Percentiles rank a stretch among this genome's conserved stretches.
phyloP scores from a whole-genome alignment of 1,284 basidiomycete species.

The Ustilago loliicola region DNA sequence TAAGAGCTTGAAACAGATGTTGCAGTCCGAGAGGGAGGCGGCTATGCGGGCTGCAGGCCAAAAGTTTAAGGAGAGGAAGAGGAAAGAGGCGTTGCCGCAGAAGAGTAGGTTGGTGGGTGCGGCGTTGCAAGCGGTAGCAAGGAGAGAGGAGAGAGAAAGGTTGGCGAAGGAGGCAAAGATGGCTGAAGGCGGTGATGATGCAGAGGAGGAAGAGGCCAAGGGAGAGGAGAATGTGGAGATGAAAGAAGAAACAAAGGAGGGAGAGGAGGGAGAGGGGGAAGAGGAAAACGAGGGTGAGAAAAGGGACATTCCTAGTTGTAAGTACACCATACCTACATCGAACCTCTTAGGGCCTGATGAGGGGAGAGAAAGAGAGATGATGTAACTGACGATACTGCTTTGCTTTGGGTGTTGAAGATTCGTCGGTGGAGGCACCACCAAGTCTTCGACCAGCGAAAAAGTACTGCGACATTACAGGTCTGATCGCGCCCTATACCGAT shows the following conservation, averaged over 20 bases:
- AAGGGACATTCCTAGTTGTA: constrained; percentile 36
- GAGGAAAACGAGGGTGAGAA: constrained; percentile 22
- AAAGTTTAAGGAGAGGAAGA: constrained; percentile 47
- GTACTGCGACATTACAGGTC: constrained; percentile 88
- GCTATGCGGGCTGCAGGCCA: constrained; percentile 45
- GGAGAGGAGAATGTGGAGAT: constrained; percentile 1
- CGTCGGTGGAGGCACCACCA: constrained; percentile 85
- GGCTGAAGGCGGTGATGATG: constrained; percentile 1
- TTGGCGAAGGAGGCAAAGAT: constrained; percentile 20
- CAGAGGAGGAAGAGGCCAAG: constrained; percentile 1
- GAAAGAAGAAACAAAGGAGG: constrained; percentile 2
- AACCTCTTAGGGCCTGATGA: too few relatives aligned
- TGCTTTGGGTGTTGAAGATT: background rate
- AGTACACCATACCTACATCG: constrained; percentile 9
- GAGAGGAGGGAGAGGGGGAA: background rate
- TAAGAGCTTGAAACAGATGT: constrained; percentile 65
- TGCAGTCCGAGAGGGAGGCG: constrained; percentile 61
- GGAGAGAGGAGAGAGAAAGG: constrained; percentile 45
- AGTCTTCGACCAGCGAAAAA: constrained; percentile 82
- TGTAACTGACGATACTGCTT: background rate
- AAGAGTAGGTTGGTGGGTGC: constrained; percentile 45
- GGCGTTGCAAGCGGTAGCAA: constrained; percentile 37
- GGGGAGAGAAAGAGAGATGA: background rate
- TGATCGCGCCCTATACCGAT: constrained; percentile 87
- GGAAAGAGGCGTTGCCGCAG: constrained; percentile 22